Percentiles rank a stretch among this genome's conserved stretches.
Conservation (phyloP, 148 eudicot species). For the Drosera capensis region DNA sequence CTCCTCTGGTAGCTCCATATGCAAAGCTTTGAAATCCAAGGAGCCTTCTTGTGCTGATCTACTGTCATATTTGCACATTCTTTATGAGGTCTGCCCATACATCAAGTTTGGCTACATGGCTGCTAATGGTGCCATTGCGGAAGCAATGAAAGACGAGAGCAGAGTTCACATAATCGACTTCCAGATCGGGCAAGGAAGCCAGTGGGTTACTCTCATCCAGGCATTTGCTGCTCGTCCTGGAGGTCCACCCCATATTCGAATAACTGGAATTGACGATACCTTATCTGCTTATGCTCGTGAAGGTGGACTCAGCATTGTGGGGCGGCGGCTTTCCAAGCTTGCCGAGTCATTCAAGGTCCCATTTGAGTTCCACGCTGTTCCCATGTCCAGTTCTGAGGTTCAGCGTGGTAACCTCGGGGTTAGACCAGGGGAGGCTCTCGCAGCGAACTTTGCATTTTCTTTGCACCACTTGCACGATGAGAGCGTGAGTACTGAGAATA, state of each 20-base stretch:
- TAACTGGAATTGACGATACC: slow-evolving; percentile 60
- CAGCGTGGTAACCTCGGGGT: slow-evolving; percentile 23
- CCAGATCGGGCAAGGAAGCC: slow-evolving; percentile 50
- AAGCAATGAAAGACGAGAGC: slow-evolving; percentile 41
- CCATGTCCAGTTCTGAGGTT: slow-evolving; percentile 22
- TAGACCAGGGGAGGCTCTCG: slow-evolving; percentile 33
- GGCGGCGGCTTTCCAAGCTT: slow-evolving; percentile 33
- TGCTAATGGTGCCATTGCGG: slow-evolving; percentile 63
- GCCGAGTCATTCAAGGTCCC: slow-evolving; percentile 41
- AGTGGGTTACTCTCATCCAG: slow-evolving; percentile 54
- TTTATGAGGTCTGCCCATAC: slow-evolving; percentile 55
- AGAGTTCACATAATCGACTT: slow-evolving; percentile 52
- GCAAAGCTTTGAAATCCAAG: slow-evolving; percentile 29
- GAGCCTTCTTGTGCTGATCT: slow-evolving; percentile 36
- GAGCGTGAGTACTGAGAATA: slow-evolving; percentile 47
- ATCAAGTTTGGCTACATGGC: slow-evolving; percentile 67
- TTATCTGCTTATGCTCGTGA: slow-evolving; percentile 51
- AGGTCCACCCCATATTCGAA: slow-evolving; percentile 48
- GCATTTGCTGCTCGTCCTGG: slow-evolving; percentile 62
- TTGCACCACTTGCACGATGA: slow-evolving; percentile 60
- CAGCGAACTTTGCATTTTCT: slow-evolving; percentile 50
- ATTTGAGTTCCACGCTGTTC: slow-evolving; percentile 40
- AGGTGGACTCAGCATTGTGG: slow-evolving; percentile 44
- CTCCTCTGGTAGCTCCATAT: slow-evolving; percentile 40
- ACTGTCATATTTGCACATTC: slow-evolving; percentile 43